Evolutionary conservation across 768 basidiomycete genomes (phyloP).

Genomic region (Rhizopogon vinicolor): DNA sequence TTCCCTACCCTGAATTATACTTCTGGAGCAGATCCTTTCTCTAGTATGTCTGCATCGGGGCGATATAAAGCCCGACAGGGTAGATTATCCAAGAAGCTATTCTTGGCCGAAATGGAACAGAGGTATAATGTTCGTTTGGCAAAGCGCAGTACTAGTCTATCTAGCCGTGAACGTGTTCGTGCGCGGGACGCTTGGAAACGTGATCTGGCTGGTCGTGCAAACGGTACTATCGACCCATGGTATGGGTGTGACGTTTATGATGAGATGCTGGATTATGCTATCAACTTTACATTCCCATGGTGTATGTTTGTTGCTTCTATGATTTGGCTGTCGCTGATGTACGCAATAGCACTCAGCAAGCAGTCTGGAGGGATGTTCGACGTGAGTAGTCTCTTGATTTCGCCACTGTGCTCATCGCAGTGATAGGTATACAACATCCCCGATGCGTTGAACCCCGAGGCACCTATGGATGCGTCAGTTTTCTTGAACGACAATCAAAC

Average conservation of each 20-base stretch:
- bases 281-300: slow-evolving; percentile 69
- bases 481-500: slow-evolving; percentile 62
- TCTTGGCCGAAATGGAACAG: slow-evolving; percentile 16
- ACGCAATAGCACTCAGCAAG: slow-evolving; percentile 12
- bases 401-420: not conserved
- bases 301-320: slow-evolving; percentile 24
- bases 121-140: slow-evolving; percentile 17
- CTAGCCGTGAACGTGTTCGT: slow-evolving; percentile 22
- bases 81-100: slow-evolving; percentile 13
- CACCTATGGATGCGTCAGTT: slow-evolving; percentile 42
- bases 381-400: slow-evolving; percentile 16
- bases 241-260: slow-evolving; percentile 63
- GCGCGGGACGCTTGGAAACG: slow-evolving; percentile 34
- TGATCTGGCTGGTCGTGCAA: slow-evolving; percentile 41
- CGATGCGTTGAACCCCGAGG: slow-evolving; percentile 50
- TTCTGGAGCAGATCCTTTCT: slow-evolving; percentile 11
- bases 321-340: slow-evolving; percentile 6
- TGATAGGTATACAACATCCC: slow-evolving; percentile 48
- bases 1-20: slow-evolving; percentile 34
- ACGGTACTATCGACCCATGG: slow-evolving; percentile 57
- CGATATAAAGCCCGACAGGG: slow-evolving; percentile 13
- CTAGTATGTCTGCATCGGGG: not conserved
- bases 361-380: slow-evolving; percentile 33
- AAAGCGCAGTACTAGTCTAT: slow-evolving; percentile 16
- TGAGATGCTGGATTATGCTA: slow-evolving; percentile 65